Conservation (phyloP, 441 rosid genomes). For the Corymbia calophylla region DNA sequence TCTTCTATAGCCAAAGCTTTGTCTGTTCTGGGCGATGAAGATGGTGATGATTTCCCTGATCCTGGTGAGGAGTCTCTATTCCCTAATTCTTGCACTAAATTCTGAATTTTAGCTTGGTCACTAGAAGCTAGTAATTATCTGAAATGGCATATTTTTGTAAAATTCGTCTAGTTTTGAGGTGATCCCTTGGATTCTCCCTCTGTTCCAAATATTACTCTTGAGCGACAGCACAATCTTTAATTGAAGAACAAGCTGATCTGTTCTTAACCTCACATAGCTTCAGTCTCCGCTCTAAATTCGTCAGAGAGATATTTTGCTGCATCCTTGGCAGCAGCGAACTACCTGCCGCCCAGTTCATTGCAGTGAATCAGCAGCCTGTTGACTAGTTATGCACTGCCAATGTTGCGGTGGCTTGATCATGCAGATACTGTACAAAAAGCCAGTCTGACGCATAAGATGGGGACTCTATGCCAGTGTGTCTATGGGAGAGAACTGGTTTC, state of each 20-base stretch:
- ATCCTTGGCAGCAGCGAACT: background rate
- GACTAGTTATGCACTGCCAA: background rate
- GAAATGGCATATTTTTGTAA: background rate
- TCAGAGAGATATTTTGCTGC: background rate
- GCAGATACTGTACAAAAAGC: background rate
- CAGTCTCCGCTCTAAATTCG: background rate
- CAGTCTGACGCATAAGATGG: background rate
- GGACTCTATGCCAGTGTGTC: background rate
- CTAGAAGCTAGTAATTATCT: background rate
- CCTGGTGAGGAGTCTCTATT: background rate
- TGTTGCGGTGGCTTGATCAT: background rate
- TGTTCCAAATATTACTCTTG: background rate
- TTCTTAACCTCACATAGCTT: background rate
- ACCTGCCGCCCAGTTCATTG: background rate
- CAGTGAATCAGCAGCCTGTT: background rate
- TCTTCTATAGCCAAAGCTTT: conserved; percentile 61
- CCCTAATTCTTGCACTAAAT: background rate
- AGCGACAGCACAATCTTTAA: background rate
- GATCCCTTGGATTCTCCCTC: background rate
- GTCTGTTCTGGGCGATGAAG: conserved; percentile 38
- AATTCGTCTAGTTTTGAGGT: background rate
- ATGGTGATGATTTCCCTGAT: background rate
- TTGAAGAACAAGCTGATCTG: background rate
- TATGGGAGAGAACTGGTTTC: background rate
- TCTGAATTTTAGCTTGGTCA: background rate